Evolutionary conservation across 306 rosid species (phyloP).

Genomic region (Casuarina cunninghamiana): DNA sequence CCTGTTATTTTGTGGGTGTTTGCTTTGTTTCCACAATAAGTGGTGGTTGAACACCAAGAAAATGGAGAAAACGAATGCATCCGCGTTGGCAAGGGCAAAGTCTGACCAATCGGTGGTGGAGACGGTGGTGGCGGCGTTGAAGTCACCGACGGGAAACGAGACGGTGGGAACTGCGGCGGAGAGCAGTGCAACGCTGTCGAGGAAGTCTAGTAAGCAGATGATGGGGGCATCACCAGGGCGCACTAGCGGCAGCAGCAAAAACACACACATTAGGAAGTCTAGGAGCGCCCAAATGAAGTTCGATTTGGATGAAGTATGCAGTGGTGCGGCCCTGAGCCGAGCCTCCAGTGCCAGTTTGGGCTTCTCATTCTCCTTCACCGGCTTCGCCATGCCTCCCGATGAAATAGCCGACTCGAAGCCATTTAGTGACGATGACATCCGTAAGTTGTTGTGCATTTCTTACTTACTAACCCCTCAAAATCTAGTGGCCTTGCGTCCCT

Average conservation of each 20-base stretch:
- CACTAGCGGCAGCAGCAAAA: constrained; percentile 36
- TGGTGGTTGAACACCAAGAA: not conserved
- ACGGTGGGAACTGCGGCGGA: constrained; percentile 22
- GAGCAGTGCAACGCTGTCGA: constrained; percentile 40
- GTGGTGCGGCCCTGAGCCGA: constrained; percentile 86
- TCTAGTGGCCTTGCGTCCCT: too few species aligned
- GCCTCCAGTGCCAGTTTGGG: constrained; percentile 99
- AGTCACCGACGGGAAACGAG: constrained; percentile 50
- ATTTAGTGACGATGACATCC: constrained; percentile 86
- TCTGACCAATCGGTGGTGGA: constrained; percentile 78
- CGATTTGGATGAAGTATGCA: constrained; percentile 67
- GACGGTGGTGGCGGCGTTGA: constrained; percentile 47
- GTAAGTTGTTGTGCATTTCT: constrained; percentile 40
- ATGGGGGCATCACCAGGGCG: constrained; percentile 61
- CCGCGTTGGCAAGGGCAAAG: constrained; percentile 54
- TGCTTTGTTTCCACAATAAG: not conserved
- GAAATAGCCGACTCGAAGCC: constrained; percentile 75
- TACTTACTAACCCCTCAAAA: too few species aligned
- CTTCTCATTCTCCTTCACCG: constrained; percentile 88
- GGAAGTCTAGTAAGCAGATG: constrained; percentile 76
- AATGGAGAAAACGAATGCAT: constrained; percentile 56
- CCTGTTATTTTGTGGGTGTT: not conserved
- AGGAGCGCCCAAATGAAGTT: constrained; percentile 87
- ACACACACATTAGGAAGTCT: constrained; percentile 83
- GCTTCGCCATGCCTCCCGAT: constrained; percentile 87